A percentile compares a stretch with the other conserved stretches of the same genome.
Evolutionary conservation across 2,329 filamentous ascomycete genomes (phyloP).

Genomic region (Paramyrothecium sp.): DNA sequence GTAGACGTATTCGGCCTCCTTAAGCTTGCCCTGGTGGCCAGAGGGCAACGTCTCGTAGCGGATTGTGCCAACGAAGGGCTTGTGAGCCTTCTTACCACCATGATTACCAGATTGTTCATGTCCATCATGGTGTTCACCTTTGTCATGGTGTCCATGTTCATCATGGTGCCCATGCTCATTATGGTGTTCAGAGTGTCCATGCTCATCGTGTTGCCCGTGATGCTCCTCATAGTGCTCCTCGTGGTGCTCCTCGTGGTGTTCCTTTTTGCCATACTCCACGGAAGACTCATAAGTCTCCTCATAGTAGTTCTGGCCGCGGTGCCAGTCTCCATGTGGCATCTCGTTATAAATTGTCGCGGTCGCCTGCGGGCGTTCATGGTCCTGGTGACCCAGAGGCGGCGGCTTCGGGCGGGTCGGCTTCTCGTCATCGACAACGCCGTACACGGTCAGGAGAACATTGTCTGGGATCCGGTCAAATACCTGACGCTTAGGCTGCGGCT

Average conservation of each 20-base stretch:
- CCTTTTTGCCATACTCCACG: too few relatives aligned
- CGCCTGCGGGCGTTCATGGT: background rate
- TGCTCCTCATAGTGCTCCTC: too few relatives aligned
- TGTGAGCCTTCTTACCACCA: background rate
- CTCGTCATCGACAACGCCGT: slow-evolving; percentile 32
- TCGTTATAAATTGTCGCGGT: background rate
- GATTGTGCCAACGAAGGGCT: slow-evolving; percentile 10
- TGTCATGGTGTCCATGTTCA: background rate
- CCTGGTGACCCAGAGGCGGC: slow-evolving; percentile 24
- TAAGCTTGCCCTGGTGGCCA: slow-evolving; percentile 26
- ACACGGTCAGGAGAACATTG: slow-evolving; percentile 40
- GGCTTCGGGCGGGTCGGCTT: slow-evolving; percentile 24
- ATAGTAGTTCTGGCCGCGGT: too few relatives aligned
- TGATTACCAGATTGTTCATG: too few relatives aligned
- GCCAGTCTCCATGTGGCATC: background rate
- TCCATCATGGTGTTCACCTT: background rate
- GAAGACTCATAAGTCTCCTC: too few relatives aligned
- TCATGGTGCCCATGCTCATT: background rate
- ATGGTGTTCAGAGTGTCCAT: too few relatives aligned
- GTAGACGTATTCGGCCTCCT: slow-evolving; percentile 30
- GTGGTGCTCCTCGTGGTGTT: too few relatives aligned
- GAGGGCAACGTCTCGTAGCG: slow-evolving; percentile 22
- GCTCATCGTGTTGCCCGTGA: too few relatives aligned
- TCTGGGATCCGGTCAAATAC: slow-evolving; percentile 2
- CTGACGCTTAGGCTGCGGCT: slow-evolving; percentile 1